Percentiles rank a stretch among this genome's conserved stretches.
Evolutionary conservation across 495 filamentous ascomycete species (phyloP).

Genomic region (Aspergillus taichungensis): DNA sequence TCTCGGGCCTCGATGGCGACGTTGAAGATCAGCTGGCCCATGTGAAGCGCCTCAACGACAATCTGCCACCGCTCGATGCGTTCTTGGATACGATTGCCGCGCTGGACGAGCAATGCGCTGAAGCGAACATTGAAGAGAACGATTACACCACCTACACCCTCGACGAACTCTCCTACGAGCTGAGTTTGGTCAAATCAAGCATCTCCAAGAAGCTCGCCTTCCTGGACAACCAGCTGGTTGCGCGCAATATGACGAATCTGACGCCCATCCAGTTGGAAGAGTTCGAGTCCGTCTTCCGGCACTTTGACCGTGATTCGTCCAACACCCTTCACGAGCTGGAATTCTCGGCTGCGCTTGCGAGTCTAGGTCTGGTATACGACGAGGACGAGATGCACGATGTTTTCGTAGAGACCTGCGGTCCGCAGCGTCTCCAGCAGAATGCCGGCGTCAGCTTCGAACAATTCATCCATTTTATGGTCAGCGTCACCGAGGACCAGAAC

Average conservation of each 20-base stretch:
- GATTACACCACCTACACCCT: constrained; percentile 97
- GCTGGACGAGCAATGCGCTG: constrained; percentile 78
- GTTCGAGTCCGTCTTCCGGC: constrained; percentile 93
- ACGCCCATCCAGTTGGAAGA: constrained; percentile 97
- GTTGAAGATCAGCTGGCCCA: constrained; percentile 87
- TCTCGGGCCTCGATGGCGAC: constrained; percentile 90
- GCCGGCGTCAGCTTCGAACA: constrained; percentile 88
- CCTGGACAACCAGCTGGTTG: constrained; percentile 94
- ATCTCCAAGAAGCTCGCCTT: constrained; percentile 94
- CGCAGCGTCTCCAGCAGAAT: constrained; percentile 27
- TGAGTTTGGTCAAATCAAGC: constrained; percentile 78
- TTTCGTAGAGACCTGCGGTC: constrained; percentile 67
- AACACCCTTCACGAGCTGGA: constrained; percentile 92
- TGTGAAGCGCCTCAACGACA: constrained; percentile 69
- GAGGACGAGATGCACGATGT: constrained; percentile 94
- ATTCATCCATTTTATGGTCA: constrained; percentile 98
- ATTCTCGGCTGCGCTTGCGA: constrained; percentile 89
- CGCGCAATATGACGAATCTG: constrained; percentile 95
- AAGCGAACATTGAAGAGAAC: constrained; percentile 98
- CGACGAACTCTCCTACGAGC: constrained; percentile 90
- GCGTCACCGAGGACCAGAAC: constrained; percentile 96
- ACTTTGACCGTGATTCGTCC: constrained; percentile 89
- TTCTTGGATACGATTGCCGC: constrained; percentile 77
- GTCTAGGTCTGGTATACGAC: constrained; percentile 86
- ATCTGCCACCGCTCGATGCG: constrained; percentile 75